These are phyloP conservation scores for Microsporum canis DNA, from an alignment of 2,329 filamentous ascomycete species.

Conservation along the genomic window DNA sequence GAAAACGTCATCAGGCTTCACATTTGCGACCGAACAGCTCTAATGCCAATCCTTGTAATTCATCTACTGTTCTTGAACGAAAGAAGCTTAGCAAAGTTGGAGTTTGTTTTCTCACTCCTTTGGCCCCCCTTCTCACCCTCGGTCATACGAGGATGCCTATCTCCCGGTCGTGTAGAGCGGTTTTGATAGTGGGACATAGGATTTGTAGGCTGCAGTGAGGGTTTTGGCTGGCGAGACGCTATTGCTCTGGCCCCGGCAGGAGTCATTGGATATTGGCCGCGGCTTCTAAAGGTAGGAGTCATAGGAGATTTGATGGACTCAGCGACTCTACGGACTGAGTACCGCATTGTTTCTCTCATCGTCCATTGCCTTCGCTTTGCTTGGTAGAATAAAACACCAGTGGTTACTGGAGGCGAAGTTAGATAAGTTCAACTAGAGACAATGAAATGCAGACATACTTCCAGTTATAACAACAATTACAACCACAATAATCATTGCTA, in stretches of 20 bases:
- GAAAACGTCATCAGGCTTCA: not conserved
- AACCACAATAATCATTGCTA: conserved; percentile 65
- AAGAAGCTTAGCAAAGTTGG: not conserved
- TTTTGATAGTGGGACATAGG: not conserved
- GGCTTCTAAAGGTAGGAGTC: not conserved
- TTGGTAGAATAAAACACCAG: conserved; percentile 60
- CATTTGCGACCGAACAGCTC: not conserved
- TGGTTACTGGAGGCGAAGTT: conserved; percentile 41
- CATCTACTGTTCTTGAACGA: not conserved
- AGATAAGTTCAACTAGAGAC: conserved; percentile 8
- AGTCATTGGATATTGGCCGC: not conserved
- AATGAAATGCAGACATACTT: conserved; percentile 42
- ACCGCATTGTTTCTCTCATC: conserved; percentile 58
- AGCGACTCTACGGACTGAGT: conserved; percentile 45
- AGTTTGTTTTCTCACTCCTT: not conserved
- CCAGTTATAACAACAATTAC: conserved; percentile 56
- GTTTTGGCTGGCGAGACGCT: not conserved
- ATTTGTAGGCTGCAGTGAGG: not conserved
- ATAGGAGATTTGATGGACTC: conserved; percentile 12
- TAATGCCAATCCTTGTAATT: not conserved
- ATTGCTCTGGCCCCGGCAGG: not conserved
- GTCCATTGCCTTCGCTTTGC: conserved; percentile 82
- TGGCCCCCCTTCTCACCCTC: not conserved
- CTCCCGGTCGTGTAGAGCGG: not conserved
- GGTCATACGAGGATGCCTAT: not conserved